Evolutionary conservation across 305 asterid species (phyloP).

Genomic region (Fraxinus baroniana): DNA sequence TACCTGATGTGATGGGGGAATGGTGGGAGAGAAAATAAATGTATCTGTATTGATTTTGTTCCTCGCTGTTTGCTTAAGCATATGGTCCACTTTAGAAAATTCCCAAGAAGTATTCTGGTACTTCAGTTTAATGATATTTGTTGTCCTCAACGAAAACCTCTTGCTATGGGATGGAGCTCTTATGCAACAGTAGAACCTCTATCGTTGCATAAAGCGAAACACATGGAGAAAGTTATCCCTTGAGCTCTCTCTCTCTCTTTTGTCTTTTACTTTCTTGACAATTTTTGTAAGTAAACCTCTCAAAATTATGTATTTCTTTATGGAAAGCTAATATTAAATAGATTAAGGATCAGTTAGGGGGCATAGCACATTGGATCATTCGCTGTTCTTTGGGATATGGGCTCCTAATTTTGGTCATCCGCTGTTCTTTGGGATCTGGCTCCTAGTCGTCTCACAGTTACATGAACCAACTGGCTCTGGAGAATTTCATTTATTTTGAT

Average conservation of each 20-base stretch:
- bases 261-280: neutral
- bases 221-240: neutral
- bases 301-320: neutral
- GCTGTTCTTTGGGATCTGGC: no score
- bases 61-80: neutral
- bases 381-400: neutral
- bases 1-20: neutral
- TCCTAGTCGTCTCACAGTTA: neutral
- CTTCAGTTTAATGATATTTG: neutral
- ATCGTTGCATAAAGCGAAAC: neutral
- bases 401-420: neutral
- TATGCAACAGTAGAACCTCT: neutral
- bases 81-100: neutral
- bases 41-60: neutral
- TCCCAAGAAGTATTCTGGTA: neutral
- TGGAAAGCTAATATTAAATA: neutral
- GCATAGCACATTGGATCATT: neutral
- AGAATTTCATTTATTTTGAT: neutral
- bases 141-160: neutral
- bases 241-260: neutral
- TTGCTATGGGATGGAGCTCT: neutral
- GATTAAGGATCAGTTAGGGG: neutral
- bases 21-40: neutral
- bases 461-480: neutral
- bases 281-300: neutral